Percentiles rank a stretch among this genome's conserved stretches.
These are phyloP conservation scores for Tulasnella sp. DNA, from an alignment of 768 basidiomycete genomes.

Conservation along the genomic window DNA sequence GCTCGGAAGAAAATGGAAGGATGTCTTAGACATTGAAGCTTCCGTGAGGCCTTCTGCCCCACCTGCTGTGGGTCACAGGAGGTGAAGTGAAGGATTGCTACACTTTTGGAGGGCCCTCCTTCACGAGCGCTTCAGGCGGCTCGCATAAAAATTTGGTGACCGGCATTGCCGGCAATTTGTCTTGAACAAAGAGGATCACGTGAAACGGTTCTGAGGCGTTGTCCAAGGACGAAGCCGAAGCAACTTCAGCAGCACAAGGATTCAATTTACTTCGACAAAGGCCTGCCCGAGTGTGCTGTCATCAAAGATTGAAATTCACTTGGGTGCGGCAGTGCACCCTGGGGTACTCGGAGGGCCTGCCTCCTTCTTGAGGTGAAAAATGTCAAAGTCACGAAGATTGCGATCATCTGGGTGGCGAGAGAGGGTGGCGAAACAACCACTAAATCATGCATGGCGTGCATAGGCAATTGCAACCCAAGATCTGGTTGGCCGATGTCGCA, in stretches of 20 bases:
- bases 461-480: neutral
- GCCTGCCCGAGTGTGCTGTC: neutral
- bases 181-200: neutral
- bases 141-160: neutral
- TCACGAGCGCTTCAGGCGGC: neutral
- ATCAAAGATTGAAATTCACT: neutral
- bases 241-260: neutral
- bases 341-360: neutral
- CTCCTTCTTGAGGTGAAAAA: neutral
- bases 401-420: neutral
- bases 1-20: neutral
- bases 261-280: neutral
- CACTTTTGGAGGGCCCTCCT: neutral
- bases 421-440: neutral
- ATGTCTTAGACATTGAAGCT: slow-evolving; percentile 15
- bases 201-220: neutral
- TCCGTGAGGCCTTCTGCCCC: neutral
- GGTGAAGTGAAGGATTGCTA: slow-evolving; percentile 1
- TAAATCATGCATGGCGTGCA: neutral
- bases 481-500: neutral
- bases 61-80: neutral
- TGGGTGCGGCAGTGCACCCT: neutral
- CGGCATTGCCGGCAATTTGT: neutral
- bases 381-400: neutral
- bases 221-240: neutral